Conservation (phyloP, 192 early-diverging fungal genomes). For the Backusella tuberculispora region DNA sequence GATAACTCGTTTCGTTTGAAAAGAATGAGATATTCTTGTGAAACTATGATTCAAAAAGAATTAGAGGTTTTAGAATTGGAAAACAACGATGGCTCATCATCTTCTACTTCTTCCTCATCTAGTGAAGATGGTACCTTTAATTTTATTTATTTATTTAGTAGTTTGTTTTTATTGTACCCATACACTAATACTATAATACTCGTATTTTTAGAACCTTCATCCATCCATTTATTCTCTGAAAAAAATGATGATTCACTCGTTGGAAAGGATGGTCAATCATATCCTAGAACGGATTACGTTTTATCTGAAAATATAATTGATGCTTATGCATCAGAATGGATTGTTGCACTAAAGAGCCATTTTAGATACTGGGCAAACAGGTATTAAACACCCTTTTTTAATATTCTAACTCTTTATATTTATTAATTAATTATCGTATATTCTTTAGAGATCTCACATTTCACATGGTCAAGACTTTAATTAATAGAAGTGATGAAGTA, state of each 20-base stretch:
- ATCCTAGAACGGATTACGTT: conserved; percentile 49
- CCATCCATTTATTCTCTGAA: background rate
- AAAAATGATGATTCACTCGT: background rate
- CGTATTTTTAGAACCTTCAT: background rate
- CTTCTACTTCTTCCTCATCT: background rate
- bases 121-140: background rate
- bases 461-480: conserved; percentile 20
- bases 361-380: conserved; percentile 56
- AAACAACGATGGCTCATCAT: background rate
- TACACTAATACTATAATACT: background rate
- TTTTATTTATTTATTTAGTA: background rate
- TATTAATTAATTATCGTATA: background rate
- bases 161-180: background rate
- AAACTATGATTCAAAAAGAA: background rate
- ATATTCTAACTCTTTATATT: background rate
- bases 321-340: conserved; percentile 52
- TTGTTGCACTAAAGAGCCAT: conserved; percentile 53
- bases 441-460: conserved; percentile 26
- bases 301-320: conserved; percentile 50
- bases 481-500: background rate
- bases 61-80: background rate
- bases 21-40: background rate
- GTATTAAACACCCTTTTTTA: conserved; percentile 21
- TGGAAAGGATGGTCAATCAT: conserved; percentile 26
- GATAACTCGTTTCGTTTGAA: background rate